Evolutionary conservation across 768 basidiomycete genomes (phyloP), one percentile per base, ranked within the genome.

Genomic region (Lactarius deliciosus): DNA sequence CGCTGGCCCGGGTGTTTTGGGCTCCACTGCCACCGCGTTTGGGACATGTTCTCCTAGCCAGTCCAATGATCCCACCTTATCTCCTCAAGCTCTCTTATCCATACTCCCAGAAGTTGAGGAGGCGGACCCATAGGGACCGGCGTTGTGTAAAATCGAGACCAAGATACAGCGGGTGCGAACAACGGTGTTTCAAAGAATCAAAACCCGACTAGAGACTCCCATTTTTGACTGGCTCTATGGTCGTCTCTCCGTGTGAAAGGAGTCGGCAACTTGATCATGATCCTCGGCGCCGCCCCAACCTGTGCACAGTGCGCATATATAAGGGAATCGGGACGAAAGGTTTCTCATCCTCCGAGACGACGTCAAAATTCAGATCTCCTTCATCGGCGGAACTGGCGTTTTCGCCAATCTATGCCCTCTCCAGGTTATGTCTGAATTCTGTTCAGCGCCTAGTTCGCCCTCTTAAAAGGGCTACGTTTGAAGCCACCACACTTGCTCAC

Each of bases 371-470:
- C 57, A 64, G 3, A 60, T 70, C 55, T 36, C 68, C 55, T 15
- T 60, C 13, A 53, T 63, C n/a, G 57, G 66, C 38, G 66, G 66
- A 38, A 64, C 69, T 5, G 66, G 63, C 58, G 45, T 8, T 66
- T 22, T 43, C 36, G 18, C 15, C 25, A 47, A 6, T 36, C 32
- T 32, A 32, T 18, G 45, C 36, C 18, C 15, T 9, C 50, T 18
- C 55, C 70, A 81, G 83, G 82, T 20, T 85, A 82, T 72, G 78
- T 84, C 60, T 83, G 83, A 8, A 81, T 55, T 71, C 80, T 10
- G 76, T 83, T 38, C 56, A 73, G 22, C 79, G 76, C 20, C 76
- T 85, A 59, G 74, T 83, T 15, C 63, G 67, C 0, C 80, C 78
- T 60, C 74, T 79, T 0, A 72, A 78, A 8, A 71, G 75, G 45